Conservation (phyloP, 2,329 filamentous ascomycete species). For the Catunica adiposa region DNA sequence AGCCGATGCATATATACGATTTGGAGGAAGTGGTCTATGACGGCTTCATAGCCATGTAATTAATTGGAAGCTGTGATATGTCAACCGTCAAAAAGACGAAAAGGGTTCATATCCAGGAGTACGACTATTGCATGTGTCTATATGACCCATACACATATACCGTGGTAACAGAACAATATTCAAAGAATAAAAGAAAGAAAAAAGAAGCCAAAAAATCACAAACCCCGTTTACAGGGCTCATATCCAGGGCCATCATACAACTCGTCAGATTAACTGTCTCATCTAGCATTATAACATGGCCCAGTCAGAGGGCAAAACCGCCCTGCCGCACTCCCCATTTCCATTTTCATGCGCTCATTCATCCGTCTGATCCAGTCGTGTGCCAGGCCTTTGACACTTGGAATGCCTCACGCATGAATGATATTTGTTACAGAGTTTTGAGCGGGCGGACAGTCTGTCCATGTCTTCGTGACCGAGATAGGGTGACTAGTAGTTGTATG, state of each 20-base stretch:
- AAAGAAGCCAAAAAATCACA: neutral
- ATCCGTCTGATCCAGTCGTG: neutral
- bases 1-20: neutral
- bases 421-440: neutral
- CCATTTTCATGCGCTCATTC: neutral
- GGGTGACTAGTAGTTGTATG: no score
- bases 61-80: no score
- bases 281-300: neutral
- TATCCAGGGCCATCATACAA: neutral
- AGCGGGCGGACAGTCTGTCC: neutral
- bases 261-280: neutral
- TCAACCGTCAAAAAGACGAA: no score
- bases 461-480: no score
- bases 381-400: neutral
- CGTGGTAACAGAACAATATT: no score
- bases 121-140: no score
- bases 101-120: no score
- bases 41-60: no score
- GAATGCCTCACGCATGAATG: neutral
- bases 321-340: neutral
- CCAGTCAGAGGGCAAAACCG: neutral
- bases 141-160: no score
- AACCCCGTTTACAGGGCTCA: no score
- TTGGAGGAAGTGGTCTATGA: neutral
- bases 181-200: no score